phyloP scores from a whole-genome alignment of 495 filamentous ascomycete species.

The Polyplosphaeria fusca region DNA sequence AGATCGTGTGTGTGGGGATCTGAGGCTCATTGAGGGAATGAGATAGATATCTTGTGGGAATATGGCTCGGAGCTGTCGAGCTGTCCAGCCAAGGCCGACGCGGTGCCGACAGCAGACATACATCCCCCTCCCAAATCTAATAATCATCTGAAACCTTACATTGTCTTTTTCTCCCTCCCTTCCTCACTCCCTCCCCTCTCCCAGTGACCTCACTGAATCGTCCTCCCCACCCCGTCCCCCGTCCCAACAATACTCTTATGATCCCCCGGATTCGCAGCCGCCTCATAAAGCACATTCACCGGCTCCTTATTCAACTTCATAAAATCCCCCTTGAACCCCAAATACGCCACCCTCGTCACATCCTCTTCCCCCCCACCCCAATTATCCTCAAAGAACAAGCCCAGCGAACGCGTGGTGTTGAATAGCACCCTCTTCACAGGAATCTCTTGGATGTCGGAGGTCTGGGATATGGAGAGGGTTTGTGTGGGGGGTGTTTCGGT shows the following conservation, averaged over 20 bases:
- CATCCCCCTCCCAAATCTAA: no score
- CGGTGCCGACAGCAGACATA: no score
- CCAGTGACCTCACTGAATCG: conserved; percentile 21
- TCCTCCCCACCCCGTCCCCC: conserved; percentile 44
- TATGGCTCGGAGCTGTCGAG: no score
- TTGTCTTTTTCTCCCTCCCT: no score
- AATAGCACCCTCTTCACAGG: conserved; percentile 84
- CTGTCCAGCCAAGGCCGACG: no score
- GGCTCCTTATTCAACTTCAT: conserved; percentile 81
- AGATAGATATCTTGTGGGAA: no score
- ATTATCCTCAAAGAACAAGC: conserved; percentile 80
- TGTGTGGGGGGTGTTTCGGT: conserved; percentile 70
- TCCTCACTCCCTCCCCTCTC: not conserved
- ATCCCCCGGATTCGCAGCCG: conserved; percentile 85
- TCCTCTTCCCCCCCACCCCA: conserved; percentile 62
- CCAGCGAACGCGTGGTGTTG: conserved; percentile 70
- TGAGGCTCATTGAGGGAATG: no score
- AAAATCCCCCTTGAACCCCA: conserved; percentile 92
- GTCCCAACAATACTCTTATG: conserved; percentile 53
- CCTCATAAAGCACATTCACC: conserved; percentile 83
- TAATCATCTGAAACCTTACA: no score
- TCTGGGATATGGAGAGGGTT: conserved; percentile 72
- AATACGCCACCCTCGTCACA: conserved; percentile 71
- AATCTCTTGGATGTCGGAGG: conserved; percentile 77
- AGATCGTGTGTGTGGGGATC: no score